phyloP scores from a whole-genome alignment of 768 basidiomycete species.

The Hebeloma cylindrosporum region DNA sequence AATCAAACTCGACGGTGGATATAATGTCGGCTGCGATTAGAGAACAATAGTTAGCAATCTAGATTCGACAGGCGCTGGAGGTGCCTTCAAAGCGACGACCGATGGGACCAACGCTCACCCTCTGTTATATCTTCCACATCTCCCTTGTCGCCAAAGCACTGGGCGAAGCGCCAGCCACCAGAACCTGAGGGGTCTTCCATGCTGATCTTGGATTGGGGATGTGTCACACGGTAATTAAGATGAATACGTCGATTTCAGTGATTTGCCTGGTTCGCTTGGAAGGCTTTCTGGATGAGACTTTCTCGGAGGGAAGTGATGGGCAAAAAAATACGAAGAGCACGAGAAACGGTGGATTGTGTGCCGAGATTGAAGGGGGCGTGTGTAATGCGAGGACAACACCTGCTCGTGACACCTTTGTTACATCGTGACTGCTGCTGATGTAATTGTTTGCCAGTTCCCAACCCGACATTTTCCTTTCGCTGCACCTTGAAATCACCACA shows the following conservation, averaged over 20 bases:
- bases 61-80: slow-evolving; percentile 8
- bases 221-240: slow-evolving; percentile 20
- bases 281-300: neutral
- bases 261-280: neutral
- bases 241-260: slow-evolving; percentile 12
- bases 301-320: slow-evolving; percentile 4
- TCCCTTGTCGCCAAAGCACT: slow-evolving; percentile 99
- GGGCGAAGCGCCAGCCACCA: slow-evolving; percentile 97
- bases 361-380: slow-evolving; percentile 29
- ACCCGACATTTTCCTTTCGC: slow-evolving; percentile 45
- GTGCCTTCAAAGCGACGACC: slow-evolving; percentile 3
- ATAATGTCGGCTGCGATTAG: slow-evolving; percentile 91
- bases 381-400: slow-evolving; percentile 31
- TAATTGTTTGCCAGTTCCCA: slow-evolving; percentile 23
- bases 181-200: slow-evolving; percentile 89
- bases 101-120: slow-evolving; percentile 50
- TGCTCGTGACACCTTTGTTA: slow-evolving; percentile 21
- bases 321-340: slow-evolving; percentile 13
- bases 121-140: slow-evolving; percentile 99
- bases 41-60: slow-evolving; percentile 24
- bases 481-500: slow-evolving; percentile 24
- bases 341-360: slow-evolving; percentile 11
- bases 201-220: slow-evolving; percentile 29
- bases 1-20: slow-evolving; percentile 99
- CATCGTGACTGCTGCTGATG: slow-evolving; percentile 28